Conservation (phyloP, 2,329 filamentous ascomycete species). For the Chrysosporium keratinophilum region DNA sequence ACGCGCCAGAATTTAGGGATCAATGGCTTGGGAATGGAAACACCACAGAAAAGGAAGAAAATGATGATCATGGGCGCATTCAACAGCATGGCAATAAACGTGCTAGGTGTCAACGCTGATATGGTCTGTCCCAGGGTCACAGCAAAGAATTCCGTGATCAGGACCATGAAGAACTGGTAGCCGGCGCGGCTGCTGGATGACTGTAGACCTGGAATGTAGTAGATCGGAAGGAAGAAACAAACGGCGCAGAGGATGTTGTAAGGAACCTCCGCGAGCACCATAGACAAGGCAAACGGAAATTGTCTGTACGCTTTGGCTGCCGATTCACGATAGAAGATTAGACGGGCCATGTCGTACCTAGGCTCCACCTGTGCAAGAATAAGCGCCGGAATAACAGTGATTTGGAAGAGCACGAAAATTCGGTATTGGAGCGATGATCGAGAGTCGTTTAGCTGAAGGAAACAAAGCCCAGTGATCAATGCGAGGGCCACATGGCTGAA, state of each 20-base stretch:
- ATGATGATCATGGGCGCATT: slow-evolving; percentile 76
- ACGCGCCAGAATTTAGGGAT: slow-evolving; percentile 69
- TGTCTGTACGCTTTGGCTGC: slow-evolving; percentile 78
- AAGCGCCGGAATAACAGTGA: slow-evolving; percentile 67
- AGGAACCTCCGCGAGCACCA: slow-evolving; percentile 75
- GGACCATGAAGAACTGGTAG: slow-evolving; percentile 76
- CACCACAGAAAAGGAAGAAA: slow-evolving; percentile 50
- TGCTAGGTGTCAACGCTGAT: slow-evolving; percentile 64
- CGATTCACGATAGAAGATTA: slow-evolving; percentile 77
- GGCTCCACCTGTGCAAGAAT: slow-evolving; percentile 77
- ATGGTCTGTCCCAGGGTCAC: slow-evolving; percentile 70
- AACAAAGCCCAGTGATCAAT: slow-evolving; percentile 67
- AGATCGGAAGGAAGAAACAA: slow-evolving; percentile 69
- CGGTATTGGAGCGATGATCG: slow-evolving; percentile 70
- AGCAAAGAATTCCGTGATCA: slow-evolving; percentile 75
- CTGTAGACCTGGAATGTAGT: slow-evolving; percentile 73
- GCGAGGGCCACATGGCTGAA: slow-evolving; percentile 77
- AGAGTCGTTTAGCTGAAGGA: slow-evolving; percentile 65
- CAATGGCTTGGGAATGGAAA: slow-evolving; percentile 42
- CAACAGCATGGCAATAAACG: slow-evolving; percentile 54
- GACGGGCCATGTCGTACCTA: slow-evolving; percentile 68
- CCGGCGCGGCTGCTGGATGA: slow-evolving; percentile 55
- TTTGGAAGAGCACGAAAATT: slow-evolving; percentile 83
- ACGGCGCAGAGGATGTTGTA: slow-evolving; percentile 74
- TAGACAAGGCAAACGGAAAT: slow-evolving; percentile 64